Base-by-base conservation (phyloP, 1,139 yeast genomes). In the Taphrina wiesneri region DNA sequence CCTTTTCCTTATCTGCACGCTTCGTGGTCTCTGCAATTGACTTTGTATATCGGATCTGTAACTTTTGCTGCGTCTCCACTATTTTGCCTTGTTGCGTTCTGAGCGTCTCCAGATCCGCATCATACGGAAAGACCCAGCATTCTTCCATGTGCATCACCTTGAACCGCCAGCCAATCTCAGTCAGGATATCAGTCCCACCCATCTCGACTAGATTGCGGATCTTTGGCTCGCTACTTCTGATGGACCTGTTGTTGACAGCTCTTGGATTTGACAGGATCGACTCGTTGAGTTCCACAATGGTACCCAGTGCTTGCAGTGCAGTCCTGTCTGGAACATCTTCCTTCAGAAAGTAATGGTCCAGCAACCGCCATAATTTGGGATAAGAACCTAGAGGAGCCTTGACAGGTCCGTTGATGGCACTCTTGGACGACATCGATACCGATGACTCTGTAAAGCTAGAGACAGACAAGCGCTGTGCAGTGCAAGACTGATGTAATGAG, bases 331-430 rank as follows among this genome's bases (percentile, higher is more conserved):
- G 64, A 23, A 49, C 51, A 11, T 52, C 64, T 21, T 60, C 64
- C 41, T 60, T 60, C 32, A 60, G 52, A 39, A 60, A 60, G 45
- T 51, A 60, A 23, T 60, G 64, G 41, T 60, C 64, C 34, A 60
- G 52, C 2, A 60, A 57, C 21, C 64, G 52, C 47, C 56, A 43
- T 11, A 60, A 32, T 52, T 60, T 60, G 3, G 64, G 64, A n/a
- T 60, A 60, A 17, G 28, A 23, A 15, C 64, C 64, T n/a, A 41
- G 34, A 15, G 64, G 64, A 4, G 47, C 64, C 25, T 59, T 59
- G 36, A 59, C 63, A 11, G 63, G 63, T 5, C 63, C 63, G n/a
- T 25, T 46, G 63, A 59, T 47, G 47, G 45, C 21, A 5, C 36
- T 46, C 23, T 41, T 49, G 39, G 52, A 46, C 17, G 63, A 46